Evolutionary conservation across 2,329 filamentous ascomycete species (phyloP), one percentile per base, ranked within the genome.

Genomic region (Curvularia verruculosa): DNA sequence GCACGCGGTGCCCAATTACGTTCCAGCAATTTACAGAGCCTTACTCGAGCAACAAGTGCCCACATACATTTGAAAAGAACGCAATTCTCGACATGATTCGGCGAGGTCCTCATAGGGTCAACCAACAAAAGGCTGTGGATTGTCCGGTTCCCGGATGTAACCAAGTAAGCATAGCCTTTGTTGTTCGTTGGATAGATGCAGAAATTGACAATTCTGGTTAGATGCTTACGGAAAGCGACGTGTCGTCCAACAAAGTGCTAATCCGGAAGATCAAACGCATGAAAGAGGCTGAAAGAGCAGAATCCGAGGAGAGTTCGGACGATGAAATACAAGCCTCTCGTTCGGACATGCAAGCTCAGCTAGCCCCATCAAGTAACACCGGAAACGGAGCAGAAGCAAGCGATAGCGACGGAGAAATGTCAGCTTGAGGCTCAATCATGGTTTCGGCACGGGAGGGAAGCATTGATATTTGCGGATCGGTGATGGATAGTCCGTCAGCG

Each of bases 1-100:
- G 85, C 72, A 84, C 88, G 29, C 87, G 85, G 65, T 93, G 90
- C 67, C 89, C 89, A 0, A 73, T 93, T 19, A 89, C 89, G 0
- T 78, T 92, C 62, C 79, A 80, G 49, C 79, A 83, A 43, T 87
- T 91, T 78, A 78, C 80, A 40, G 83, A 91, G 50, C 90, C 90
- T 0, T 86, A 85, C 67, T 89, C 84, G 53, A 90, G 85, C 65
- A 78, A 71, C 13, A 84, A 85, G 62, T 93, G 90, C 78, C 86
- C 84, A 53, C 90, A 93, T 72, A 87, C 84, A 0, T 93, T 91
- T 70, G 88, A 93, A 69, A 88, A 85, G 72, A 68, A 72, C 1
- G 85, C 85, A 0, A 87, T 93, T 37, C 55, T 84, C 23, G 82
- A 85, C 41, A 87, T 80, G 71, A 81, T 81, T 36, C 52, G 72